phyloP scores from a whole-genome alignment of 345 rosid genomes.

The Xanthoceras sorbifolium region DNA sequence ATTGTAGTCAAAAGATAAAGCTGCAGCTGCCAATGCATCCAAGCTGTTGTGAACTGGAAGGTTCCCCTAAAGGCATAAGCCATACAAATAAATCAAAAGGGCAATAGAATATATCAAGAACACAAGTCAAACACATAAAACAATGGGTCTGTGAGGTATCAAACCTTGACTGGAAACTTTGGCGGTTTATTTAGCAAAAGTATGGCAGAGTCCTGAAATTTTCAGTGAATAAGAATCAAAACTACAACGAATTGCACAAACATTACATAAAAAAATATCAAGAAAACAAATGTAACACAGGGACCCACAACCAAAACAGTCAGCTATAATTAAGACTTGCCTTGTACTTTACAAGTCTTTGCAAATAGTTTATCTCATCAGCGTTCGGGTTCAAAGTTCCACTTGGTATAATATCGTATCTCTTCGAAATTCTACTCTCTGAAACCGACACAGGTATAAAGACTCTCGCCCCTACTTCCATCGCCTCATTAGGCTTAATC shows the following conservation, averaged over 20 bases:
- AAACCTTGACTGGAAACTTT: constrained; percentile 84
- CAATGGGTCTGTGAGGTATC: constrained; percentile 7
- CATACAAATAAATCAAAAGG: constrained; percentile 9
- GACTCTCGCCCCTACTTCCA: constrained; percentile 69
- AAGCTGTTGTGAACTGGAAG: constrained; percentile 89
- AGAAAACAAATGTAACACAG: neutral
- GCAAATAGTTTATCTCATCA: constrained; percentile 85
- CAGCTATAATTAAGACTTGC: constrained; percentile 32
- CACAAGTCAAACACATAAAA: neutral
- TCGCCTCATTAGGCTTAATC: constrained; percentile 69
- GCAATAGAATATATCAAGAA: neutral
- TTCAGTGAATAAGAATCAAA: constrained; percentile 9
- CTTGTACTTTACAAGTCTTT: constrained; percentile 89
- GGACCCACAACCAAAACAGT: neutral
- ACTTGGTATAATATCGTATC: constrained; percentile 84
- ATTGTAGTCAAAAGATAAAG: constrained; percentile 73
- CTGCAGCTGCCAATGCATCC: constrained; percentile 97
- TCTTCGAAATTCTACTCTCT: constrained; percentile 70
- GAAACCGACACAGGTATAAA: constrained; percentile 71
- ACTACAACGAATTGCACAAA: neutral
- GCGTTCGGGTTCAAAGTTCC: constrained; percentile 91
- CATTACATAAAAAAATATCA: neutral
- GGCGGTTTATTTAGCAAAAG: constrained; percentile 91
- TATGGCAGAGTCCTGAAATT: constrained; percentile 71
- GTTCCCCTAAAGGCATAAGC: constrained; percentile 52